Evolutionary conservation across 2,329 filamentous ascomycete genomes (phyloP).

Genomic region (Fusarium staphyleae): DNA sequence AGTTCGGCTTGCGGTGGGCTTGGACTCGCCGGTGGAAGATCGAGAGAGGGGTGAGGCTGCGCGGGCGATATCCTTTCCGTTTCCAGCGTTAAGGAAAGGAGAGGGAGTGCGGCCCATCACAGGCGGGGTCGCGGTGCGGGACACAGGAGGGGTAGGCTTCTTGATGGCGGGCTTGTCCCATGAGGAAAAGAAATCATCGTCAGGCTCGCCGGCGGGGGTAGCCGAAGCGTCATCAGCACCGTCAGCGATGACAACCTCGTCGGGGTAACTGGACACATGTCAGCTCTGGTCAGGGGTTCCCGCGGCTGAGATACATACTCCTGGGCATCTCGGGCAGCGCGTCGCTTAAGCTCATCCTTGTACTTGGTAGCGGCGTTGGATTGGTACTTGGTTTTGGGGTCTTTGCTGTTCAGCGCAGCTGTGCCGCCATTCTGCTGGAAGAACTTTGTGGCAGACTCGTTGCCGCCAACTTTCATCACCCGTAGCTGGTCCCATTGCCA

Average conservation of each 20-base stretch:
- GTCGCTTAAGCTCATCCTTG: slow-evolving; percentile 92
- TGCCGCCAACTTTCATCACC: slow-evolving; percentile 97
- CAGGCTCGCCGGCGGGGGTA: slow-evolving; percentile 82
- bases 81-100: slow-evolving; percentile 84
- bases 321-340: slow-evolving; percentile 81
- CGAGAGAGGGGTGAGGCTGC: slow-evolving; percentile 83
- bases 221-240: slow-evolving; percentile 70
- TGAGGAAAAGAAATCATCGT: slow-evolving; percentile 98
- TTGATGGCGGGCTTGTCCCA: slow-evolving; percentile 99
- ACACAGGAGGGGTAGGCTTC: slow-evolving; percentile 90
- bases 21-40: slow-evolving; percentile 58
- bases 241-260: slow-evolving; percentile 86
- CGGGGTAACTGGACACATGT: slow-evolving; percentile 69
- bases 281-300: slow-evolving; percentile 25
- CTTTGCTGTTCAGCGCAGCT: slow-evolving; percentile 93
- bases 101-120: slow-evolving; percentile 82
- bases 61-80: slow-evolving; percentile 75
- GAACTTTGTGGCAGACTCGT: slow-evolving; percentile 97
- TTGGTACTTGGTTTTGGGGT: slow-evolving; percentile 95
- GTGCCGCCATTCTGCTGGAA: slow-evolving; percentile 97
- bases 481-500: slow-evolving; percentile 99
- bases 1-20: slow-evolving; percentile 72
- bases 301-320: slow-evolving; percentile 66
- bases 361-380: slow-evolving; percentile 95
- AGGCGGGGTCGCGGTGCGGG: slow-evolving; percentile 85